Base-by-base conservation (phyloP, 257 asterid genomes). In the Ocimum tenuiflorum region DNA sequence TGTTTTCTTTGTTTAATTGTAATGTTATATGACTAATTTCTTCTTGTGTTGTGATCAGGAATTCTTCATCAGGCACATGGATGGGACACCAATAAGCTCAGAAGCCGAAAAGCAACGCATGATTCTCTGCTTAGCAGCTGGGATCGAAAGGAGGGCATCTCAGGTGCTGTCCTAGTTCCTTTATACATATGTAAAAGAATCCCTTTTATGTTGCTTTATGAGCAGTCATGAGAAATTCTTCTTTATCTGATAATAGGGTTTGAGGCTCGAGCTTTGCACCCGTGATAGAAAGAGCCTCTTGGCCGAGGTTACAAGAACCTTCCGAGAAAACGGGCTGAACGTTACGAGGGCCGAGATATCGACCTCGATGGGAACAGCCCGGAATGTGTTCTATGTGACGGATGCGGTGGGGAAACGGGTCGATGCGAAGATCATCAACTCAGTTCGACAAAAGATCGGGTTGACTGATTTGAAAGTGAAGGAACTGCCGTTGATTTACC, bases 61-160 rank as follows among this genome's bases (percentile, higher is more conserved):
- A 73, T 92, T 92, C 79, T 92, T 89, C 79, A 89, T 86, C 56
- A 73, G 85, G 51, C 96, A 87, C 62, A 80, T 74, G 45, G 97
- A 90, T 59, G 97, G 96, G n/a, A 87, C 85, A 8, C 91, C 97
- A 1, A 85, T 90, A 14, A 77, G 87, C 57, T 87, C 91, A 0
- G 97, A 90, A 56, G 97, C 96, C 0, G 97, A 90, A 72, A 90
- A 84, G 76, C 80, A 90, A 39, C 88, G 96, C 1, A 95, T 90
- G 68, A 82, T 90, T 70, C 82, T 87, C 15, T 90, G 97, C 71
- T 53, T 90, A 20, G 88, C 71, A 56, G 96, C 97, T 19, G 89
- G 91, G 15, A 88, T 88, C 15, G 77, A 82, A 73, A 86, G 96
- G 69, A 79, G 96, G 72, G 84, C 96, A 59, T 86, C 96, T 60